A percentile compares a stretch with the other conserved stretches of the same genome.
phyloP scores from a whole-genome alignment of 2,329 filamentous ascomycete genomes.

The Cryoendolithus antarcticus region DNA sequence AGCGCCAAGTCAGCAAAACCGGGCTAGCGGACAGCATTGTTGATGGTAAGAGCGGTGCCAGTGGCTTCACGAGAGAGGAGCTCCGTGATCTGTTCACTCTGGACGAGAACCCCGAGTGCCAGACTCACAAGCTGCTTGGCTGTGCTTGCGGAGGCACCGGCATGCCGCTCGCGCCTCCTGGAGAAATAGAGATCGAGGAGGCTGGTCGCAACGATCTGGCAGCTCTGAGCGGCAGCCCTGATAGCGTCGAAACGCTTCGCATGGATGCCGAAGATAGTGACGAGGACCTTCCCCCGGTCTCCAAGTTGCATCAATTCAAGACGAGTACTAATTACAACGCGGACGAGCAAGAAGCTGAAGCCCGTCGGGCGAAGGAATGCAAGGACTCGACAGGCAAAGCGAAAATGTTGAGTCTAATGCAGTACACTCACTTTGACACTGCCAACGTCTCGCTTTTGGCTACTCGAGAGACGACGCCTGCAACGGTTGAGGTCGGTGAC shows the following conservation, averaged over 20 bases:
- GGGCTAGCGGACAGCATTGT: constrained; percentile 60
- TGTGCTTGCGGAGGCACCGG: constrained; percentile 51
- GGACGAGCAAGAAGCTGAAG: constrained; percentile 23
- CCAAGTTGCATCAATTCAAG: constrained; percentile 1
- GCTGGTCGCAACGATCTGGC: constrained; percentile 15
- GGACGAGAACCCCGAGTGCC: constrained; percentile 47
- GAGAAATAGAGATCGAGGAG: constrained; percentile 14
- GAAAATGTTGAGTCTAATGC: constrained; percentile 41
- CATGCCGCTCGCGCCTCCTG: constrained; percentile 11
- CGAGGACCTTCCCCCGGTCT: constrained; percentile 4
- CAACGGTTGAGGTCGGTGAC: constrained; percentile 17
- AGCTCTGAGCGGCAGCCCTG: constrained; percentile 6
- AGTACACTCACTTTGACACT: constrained; percentile 41
- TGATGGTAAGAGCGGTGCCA: constrained; percentile 48
- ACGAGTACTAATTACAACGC: constrained; percentile 18
- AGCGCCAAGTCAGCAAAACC: constrained; percentile 58
- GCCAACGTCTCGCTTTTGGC: constrained; percentile 21
- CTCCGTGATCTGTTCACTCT: constrained; percentile 55
- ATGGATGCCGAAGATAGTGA: constrained; percentile 18
- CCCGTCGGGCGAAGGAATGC: constrained; percentile 20
- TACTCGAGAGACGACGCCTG: constrained; percentile 16
- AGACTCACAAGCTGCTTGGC: constrained; percentile 55
- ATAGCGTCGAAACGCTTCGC: constrained; percentile 6
- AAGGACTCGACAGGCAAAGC: constrained; percentile 21
- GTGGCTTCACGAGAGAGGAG: constrained; percentile 54